Evolutionary conservation across 768 basidiomycete genomes (phyloP).

Genomic region (Suillus discolor): DNA sequence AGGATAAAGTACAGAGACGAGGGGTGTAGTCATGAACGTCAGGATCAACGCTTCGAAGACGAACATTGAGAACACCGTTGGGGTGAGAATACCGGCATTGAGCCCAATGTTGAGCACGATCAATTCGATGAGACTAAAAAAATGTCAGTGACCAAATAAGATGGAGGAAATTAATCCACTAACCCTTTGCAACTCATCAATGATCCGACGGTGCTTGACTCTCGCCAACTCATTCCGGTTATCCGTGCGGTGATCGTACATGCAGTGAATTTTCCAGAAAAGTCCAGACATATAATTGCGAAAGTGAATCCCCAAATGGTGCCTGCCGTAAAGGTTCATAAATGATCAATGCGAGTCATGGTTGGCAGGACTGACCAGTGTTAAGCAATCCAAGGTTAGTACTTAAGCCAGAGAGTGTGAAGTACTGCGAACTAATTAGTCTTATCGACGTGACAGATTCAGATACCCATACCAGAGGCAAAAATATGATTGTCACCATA

Average conservation of each 20-base stretch:
- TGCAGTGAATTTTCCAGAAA: conserved; percentile 86
- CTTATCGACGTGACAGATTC: conserved; percentile 1
- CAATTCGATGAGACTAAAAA: conserved; percentile 76
- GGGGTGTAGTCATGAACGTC: conserved; percentile 87
- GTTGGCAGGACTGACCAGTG: conserved; percentile 47
- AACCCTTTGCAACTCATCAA: conserved; percentile 97
- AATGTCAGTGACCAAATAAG: conserved; percentile 8
- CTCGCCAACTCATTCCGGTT: conserved; percentile 78
- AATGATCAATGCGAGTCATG: not conserved
- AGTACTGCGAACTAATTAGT: conserved; percentile 60
- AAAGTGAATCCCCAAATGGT: conserved; percentile 89
- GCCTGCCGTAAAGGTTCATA: conserved; percentile 37
- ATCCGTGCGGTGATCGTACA: conserved; percentile 71
- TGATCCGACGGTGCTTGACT: conserved; percentile 83
- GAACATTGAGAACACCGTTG: conserved; percentile 92
- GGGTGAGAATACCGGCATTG: conserved; percentile 72
- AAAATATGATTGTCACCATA: conserved; percentile 86
- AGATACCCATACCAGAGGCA: conserved; percentile 69
- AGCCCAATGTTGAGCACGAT: conserved; percentile 97
- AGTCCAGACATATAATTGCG: conserved; percentile 77
- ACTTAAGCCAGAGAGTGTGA: conserved; percentile 90
- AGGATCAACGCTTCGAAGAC: conserved; percentile 82
- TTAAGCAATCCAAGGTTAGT: conserved; percentile 88
- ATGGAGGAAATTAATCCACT: conserved; percentile 32
- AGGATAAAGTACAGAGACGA: conserved; percentile 71